These are phyloP conservation scores for Pyrenophora tritici-repentis DNA, from an alignment of 2,329 filamentous ascomycete genomes.

Conservation along the genomic window DNA sequence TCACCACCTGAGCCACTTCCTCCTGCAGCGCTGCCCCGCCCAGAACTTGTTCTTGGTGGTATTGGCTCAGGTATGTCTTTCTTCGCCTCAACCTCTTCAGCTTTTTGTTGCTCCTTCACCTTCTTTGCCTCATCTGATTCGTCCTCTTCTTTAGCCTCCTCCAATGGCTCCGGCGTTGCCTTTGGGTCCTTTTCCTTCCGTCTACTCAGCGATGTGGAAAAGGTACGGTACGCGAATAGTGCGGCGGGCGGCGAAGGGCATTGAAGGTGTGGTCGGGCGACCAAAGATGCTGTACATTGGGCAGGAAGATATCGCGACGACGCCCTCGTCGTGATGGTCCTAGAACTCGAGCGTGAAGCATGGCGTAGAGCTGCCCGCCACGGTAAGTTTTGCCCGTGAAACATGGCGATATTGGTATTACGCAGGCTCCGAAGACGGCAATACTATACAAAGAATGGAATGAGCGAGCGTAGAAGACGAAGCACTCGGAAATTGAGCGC, in stretches of 20 bases:
- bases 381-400: slow-evolving; percentile 67
- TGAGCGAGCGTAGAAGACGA: slow-evolving; percentile 2
- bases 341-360: slow-evolving; percentile 50
- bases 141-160: slow-evolving; percentile 48
- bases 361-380: slow-evolving; percentile 66
- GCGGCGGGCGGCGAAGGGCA: slow-evolving; percentile 39
- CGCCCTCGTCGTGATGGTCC: slow-evolving; percentile 36
- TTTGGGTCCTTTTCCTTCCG: slow-evolving; percentile 63
- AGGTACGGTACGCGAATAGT: slow-evolving; percentile 42
- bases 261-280: slow-evolving; percentile 27
- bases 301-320: slow-evolving; percentile 35
- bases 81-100: slow-evolving; percentile 50
- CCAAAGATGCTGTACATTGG: slow-evolving; percentile 36
- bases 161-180: slow-evolving; percentile 51
- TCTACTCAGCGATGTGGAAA: slow-evolving; percentile 51
- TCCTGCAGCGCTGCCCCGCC: slow-evolving; percentile 64
- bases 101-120: slow-evolving; percentile 50
- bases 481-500: slow-evolving; percentile 8
- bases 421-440: slow-evolving; percentile 10
- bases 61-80: slow-evolving; percentile 57
- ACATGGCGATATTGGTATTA: slow-evolving; percentile 52
- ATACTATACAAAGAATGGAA: slow-evolving; percentile 11
- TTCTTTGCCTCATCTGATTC: slow-evolving; percentile 51
- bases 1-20: slow-evolving; percentile 57
- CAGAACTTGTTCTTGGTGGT: slow-evolving; percentile 59